phyloP scores from a whole-genome alignment of 2,329 filamentous ascomycete species.

The Xylogone sp. region DNA sequence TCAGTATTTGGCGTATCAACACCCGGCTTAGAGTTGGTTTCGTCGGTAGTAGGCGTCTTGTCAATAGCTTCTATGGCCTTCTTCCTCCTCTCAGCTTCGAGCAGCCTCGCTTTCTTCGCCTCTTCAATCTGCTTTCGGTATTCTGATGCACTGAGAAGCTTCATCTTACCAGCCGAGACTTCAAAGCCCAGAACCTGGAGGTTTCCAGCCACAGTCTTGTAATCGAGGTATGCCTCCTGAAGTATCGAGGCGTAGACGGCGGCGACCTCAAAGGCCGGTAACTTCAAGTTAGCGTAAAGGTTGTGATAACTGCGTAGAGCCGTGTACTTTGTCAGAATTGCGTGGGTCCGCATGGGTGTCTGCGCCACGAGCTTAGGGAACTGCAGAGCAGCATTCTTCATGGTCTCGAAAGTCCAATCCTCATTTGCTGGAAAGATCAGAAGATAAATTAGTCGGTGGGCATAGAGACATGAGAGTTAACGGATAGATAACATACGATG shows the following conservation, averaged over 20 bases:
- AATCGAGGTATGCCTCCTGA: not conserved
- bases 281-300: not conserved
- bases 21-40: not conserved
- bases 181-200: not conserved
- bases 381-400: not conserved
- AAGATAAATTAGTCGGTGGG: not conserved
- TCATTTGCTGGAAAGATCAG: not conserved
- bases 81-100: not conserved
- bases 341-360: not conserved
- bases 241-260: not conserved
- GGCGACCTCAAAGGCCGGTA: not conserved
- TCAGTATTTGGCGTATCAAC: not conserved
- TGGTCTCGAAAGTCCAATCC: not conserved
- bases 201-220: not conserved
- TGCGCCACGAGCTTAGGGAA: not conserved
- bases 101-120: not conserved
- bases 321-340: not conserved
- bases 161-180: not conserved
- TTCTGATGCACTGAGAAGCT: not conserved
- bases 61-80: not conserved
- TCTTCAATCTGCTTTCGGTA: not conserved
- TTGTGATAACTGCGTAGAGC: not conserved
- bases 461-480: not conserved
- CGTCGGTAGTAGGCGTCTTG: not conserved
- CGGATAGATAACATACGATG: not conserved